Evolutionary conservation across 768 basidiomycete genomes (phyloP).

Genomic region (Kwoniella heveanensis): DNA sequence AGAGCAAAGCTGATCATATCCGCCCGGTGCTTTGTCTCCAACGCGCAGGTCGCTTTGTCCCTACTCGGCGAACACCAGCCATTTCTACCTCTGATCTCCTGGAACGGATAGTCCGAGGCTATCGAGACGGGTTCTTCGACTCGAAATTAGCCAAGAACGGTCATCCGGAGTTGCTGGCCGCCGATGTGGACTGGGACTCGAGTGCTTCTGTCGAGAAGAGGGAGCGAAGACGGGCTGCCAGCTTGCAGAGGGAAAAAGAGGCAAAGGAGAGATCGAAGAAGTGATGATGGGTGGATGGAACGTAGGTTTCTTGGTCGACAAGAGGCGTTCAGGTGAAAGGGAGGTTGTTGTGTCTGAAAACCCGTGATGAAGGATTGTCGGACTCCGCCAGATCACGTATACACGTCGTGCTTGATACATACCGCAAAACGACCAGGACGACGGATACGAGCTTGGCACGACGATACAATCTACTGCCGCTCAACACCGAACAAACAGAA

Average conservation of each 20-base stretch:
- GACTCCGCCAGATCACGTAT: neutral
- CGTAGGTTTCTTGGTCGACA: neutral
- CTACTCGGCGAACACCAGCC: constrained; percentile 90
- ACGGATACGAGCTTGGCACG: too few relatives aligned
- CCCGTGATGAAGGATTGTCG: neutral
- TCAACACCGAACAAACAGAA: too few relatives aligned
- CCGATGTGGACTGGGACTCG: constrained; percentile 57
- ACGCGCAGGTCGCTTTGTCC: constrained; percentile 80
- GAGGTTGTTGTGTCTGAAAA: neutral
- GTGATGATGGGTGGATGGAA: neutral
- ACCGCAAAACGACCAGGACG: neutral
- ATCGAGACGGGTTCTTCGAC: constrained; percentile 82
- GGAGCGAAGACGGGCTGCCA: constrained; percentile 22
- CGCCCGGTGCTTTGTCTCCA: neutral
- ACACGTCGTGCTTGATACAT: neutral
- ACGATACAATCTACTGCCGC: too few relatives aligned
- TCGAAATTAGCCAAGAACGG: constrained; percentile 89
- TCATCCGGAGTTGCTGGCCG: constrained; percentile 58
- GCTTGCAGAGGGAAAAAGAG: neutral
- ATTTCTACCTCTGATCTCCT: constrained; percentile 91
- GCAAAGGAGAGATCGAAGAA: neutral
- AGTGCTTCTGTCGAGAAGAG: constrained; percentile 41
- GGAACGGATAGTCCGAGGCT: constrained; percentile 85
- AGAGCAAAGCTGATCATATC: neutral
- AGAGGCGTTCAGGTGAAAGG: too few relatives aligned